Conservation (phyloP, 306 rosid genomes). For the Boehmeria nivea region DNA sequence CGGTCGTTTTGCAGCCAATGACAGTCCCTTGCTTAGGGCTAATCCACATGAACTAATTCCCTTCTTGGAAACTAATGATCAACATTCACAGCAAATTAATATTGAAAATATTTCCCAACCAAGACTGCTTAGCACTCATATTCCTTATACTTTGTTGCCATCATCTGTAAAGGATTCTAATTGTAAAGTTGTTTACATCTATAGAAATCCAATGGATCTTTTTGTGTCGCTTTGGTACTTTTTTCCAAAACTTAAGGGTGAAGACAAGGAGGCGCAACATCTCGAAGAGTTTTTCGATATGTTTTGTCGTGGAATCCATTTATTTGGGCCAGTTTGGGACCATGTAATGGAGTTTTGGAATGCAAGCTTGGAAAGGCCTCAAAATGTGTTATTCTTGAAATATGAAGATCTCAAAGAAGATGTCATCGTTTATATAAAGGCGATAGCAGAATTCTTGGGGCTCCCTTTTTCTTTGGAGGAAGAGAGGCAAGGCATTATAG, state of each 20-base stretch:
- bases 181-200: not conserved
- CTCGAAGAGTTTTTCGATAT: not conserved
- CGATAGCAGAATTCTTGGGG: not conserved
- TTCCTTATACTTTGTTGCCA: no score
- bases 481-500: not conserved
- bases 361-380: not conserved
- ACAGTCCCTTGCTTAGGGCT: no score
- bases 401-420: no score
- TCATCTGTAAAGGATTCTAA: not conserved
- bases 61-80: no score
- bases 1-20: no score
- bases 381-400: conserved; percentile 4
- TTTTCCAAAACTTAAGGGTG: not conserved
- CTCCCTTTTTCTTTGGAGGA: conserved; percentile 4
- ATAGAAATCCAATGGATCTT: not conserved
- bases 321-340: not conserved
- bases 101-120: no score
- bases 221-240: not conserved
- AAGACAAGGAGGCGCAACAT: not conserved
- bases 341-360: conserved; percentile 1
- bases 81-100: no score
- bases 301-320: not conserved
- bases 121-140: no score
- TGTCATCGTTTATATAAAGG: not conserved
- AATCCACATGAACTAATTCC: no score